Evolutionary conservation across 352 stramenopile genomes (phyloP).

Genomic region (Pythium oligandrum): DNA sequence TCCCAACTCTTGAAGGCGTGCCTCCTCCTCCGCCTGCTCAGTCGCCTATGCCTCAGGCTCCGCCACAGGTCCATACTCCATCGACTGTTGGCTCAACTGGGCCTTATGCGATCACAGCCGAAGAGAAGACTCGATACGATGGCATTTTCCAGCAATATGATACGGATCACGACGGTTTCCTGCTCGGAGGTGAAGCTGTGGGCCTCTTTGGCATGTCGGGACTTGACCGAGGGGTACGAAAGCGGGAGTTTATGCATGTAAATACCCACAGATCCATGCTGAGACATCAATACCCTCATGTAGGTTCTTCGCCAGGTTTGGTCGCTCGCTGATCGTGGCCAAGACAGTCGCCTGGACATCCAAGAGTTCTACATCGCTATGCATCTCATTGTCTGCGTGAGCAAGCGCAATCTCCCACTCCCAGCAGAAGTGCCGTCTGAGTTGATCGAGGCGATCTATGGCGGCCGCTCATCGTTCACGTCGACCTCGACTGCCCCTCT

Average conservation of each 20-base stretch:
- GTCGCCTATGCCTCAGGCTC: slow-evolving; percentile 5
- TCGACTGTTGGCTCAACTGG: slow-evolving; percentile 5
- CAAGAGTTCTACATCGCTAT: slow-evolving; percentile 95
- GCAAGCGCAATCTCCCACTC: slow-evolving; percentile 81
- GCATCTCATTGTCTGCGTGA: slow-evolving; percentile 96
- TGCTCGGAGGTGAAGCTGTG: slow-evolving; percentile 88
- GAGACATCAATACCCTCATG: too few relatives aligned
- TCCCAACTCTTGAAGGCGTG: slow-evolving; percentile 65
- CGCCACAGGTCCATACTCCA: neutral
- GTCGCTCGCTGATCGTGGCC: slow-evolving; percentile 87
- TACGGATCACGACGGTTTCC: slow-evolving; percentile 86
- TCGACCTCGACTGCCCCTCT: slow-evolving; percentile 1
- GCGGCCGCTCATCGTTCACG: slow-evolving; percentile 15
- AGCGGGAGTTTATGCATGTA: slow-evolving; percentile 2
- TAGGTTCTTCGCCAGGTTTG: slow-evolving; percentile 87
- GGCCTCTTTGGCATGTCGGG: slow-evolving; percentile 92
- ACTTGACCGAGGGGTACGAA: slow-evolving; percentile 78
- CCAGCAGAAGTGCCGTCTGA: slow-evolving; percentile 66
- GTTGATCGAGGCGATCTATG: slow-evolving; percentile 60
- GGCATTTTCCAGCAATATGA: slow-evolving; percentile 91
- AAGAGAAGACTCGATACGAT: slow-evolving; percentile 90
- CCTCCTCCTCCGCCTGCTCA: slow-evolving; percentile 25
- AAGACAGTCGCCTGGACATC: slow-evolving; percentile 89
- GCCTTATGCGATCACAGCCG: slow-evolving; percentile 79
- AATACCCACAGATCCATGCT: neutral